A percentile compares a stretch with the other conserved stretches of the same genome.
Conservation (phyloP, 306 rosid genomes). For the Mimosa pudica region DNA sequence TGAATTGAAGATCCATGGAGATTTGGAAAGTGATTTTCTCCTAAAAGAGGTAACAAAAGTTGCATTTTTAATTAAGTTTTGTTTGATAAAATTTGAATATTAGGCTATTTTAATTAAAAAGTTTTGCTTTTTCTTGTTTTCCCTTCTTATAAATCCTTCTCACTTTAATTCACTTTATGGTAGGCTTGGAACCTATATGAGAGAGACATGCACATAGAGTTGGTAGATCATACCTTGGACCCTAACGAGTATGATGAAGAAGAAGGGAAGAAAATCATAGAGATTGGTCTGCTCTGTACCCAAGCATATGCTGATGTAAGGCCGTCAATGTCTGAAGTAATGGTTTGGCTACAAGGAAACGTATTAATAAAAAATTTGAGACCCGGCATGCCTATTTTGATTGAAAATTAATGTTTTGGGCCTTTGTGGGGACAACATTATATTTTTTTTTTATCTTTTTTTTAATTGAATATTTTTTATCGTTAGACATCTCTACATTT, state of each 20-base stretch:
- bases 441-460: too few species aligned
- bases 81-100: neutral
- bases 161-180: neutral
- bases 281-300: conserved; percentile 50
- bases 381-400: conserved; percentile 56
- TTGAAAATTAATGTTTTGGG: conserved; percentile 33
- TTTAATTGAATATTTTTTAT: too few species aligned
- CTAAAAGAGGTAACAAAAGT: neutral
- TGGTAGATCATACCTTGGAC: neutral
- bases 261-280: conserved; percentile 5
- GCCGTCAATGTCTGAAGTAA: conserved; percentile 69
- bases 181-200: conserved; percentile 66
- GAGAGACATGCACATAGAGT: conserved; percentile 10
- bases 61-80: too few species aligned
- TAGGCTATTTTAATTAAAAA: neutral
- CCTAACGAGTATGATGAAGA: neutral
- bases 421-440: too few species aligned
- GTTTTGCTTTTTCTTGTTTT: neutral
- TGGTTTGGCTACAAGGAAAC: conserved; percentile 47
- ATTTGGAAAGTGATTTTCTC: conserved; percentile 33
- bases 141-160: neutral
- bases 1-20: conserved; percentile 37
- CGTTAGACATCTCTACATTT: too few species aligned
- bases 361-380: conserved; percentile 31
- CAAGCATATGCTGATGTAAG: conserved; percentile 57